These are phyloP conservation scores for Senecio squalidus DNA, from an alignment of 140 eudicot species.

Conservation along the genomic window DNA sequence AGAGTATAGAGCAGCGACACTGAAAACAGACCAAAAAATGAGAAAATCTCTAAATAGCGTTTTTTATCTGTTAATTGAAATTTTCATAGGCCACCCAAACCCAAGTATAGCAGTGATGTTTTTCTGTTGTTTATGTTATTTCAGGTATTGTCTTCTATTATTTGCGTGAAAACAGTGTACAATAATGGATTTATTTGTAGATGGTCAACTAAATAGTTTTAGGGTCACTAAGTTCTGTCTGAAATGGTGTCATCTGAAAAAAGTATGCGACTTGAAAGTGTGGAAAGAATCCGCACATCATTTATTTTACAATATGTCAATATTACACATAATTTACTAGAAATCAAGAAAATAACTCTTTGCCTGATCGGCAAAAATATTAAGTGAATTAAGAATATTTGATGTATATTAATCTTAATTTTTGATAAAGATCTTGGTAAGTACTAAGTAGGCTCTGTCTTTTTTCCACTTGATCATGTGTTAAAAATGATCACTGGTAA, in stretches of 20 bases:
- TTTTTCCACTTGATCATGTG: not conserved
- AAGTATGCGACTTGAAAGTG: not conserved
- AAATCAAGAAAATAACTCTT: not conserved
- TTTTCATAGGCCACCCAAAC: too few relatives aligned
- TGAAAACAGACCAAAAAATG: too few relatives aligned
- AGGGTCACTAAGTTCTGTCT: not conserved
- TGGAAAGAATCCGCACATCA: not conserved
- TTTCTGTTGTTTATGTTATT: too few relatives aligned
- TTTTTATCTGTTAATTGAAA: too few relatives aligned
- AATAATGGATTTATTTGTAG: not conserved
- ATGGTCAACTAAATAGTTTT: not conserved
- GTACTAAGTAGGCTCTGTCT: not conserved
- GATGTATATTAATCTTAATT: constrained; percentile 1
- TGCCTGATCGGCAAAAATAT: not conserved
- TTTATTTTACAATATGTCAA: not conserved
- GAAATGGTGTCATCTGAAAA: not conserved
- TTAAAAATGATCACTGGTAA: not conserved
- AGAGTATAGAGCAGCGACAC: too few relatives aligned
- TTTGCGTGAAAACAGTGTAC: not conserved
- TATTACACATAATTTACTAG: not conserved
- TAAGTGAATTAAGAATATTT: not conserved
- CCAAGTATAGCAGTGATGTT: too few relatives aligned
- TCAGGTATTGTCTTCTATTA: too few relatives aligned
- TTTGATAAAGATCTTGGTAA: not conserved
- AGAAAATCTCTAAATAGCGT: too few relatives aligned